Evolutionary conservation across 139 green algal genomes (phyloP).

Genomic region (Coelastrella sp.): DNA sequence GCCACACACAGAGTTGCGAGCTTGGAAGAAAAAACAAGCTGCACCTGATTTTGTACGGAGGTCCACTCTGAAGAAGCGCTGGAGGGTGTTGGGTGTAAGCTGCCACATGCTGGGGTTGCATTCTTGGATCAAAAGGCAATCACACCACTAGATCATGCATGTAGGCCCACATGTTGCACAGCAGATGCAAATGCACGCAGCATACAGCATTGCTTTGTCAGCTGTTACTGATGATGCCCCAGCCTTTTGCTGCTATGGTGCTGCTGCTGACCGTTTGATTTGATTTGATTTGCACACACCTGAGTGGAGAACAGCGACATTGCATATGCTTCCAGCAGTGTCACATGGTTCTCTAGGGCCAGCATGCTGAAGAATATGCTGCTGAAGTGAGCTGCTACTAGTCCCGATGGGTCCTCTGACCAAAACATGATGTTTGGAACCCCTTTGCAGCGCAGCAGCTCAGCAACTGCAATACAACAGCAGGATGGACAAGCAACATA

Average conservation of each 20-base stretch:
- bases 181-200: too few species aligned
- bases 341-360: conserved; percentile 48
- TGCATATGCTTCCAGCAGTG: conserved; percentile 79
- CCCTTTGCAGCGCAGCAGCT: conserved; percentile 39
- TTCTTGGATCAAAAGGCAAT: too few species aligned
- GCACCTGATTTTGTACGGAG: too few species aligned
- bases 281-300: neutral
- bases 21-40: too few species aligned
- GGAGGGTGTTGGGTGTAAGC: too few species aligned
- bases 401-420: conserved; percentile 55
- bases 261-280: neutral
- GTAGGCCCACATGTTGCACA: too few species aligned
- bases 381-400: conserved; percentile 74
- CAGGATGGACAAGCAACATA: neutral
- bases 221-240: too few species aligned
- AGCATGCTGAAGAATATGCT: conserved; percentile 78
- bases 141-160: too few species aligned
- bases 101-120: too few species aligned
- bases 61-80: too few species aligned
- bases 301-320: conserved; percentile 58
- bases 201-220: too few species aligned
- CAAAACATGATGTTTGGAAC: conserved; percentile 69
- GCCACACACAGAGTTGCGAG: neutral
- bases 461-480: conserved; percentile 9
- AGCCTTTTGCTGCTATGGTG: neutral